Conservation (phyloP, 371 early-diverging fungal genomes). For the Lichtheimia hyalospora region DNA sequence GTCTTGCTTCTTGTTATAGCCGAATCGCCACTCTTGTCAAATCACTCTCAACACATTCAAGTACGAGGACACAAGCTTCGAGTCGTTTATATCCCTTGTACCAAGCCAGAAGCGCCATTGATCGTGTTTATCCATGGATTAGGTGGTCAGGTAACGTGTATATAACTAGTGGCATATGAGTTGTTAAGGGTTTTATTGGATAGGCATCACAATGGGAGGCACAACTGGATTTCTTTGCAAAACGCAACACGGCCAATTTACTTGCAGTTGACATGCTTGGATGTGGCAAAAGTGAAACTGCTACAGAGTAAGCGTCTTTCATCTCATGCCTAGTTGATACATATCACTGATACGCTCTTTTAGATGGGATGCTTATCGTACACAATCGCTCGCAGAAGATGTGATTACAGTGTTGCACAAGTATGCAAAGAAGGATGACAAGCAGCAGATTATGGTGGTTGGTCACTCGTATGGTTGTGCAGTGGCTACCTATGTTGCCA, state of each 20-base stretch:
- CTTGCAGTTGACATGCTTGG: constrained; percentile 69
- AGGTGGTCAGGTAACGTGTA: constrained; percentile 53
- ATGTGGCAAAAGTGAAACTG: constrained; percentile 61
- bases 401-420: constrained; percentile 38
- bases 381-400: constrained; percentile 54
- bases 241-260: constrained; percentile 56
- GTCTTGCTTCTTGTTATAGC: constrained; percentile 3
- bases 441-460: constrained; percentile 56
- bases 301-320: constrained; percentile 42
- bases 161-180: background rate
- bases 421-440: constrained; percentile 47
- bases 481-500: constrained; percentile 53
- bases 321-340: background rate
- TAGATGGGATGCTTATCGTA: constrained; percentile 58
- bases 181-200: background rate
- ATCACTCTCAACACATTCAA: constrained; percentile 49
- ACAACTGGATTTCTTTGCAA: constrained; percentile 63
- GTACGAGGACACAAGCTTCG: constrained; percentile 58
- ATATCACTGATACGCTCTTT: background rate
- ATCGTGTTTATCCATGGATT: constrained; percentile 62
- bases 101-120: constrained; percentile 45
- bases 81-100: constrained; percentile 58
- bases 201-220: constrained; percentile 65
- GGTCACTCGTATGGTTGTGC: constrained; percentile 74
- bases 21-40: constrained; percentile 12